Evolutionary conservation across 192 early-diverging fungal species (phyloP), one percentile per base, ranked within the genome.

Genomic region (Coemansia sp.): DNA sequence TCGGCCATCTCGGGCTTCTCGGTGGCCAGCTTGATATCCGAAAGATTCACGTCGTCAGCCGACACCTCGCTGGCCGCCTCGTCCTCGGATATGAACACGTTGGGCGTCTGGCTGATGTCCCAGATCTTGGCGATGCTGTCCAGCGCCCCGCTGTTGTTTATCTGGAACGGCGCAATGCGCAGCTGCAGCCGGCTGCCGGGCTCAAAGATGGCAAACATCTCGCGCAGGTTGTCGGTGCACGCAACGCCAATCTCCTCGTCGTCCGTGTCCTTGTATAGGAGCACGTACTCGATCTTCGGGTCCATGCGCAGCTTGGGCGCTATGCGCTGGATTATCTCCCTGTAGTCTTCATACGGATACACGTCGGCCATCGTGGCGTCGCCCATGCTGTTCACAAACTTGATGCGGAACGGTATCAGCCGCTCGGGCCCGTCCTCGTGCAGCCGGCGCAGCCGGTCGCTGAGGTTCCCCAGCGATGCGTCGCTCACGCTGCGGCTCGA

Each of bases 231-330:
- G 35, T 68, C 72, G 0, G 65, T 64, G 43, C 72, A 75, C 21
- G 61, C 72, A 8, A 75, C 66, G 28, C 65, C 72, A 30, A 75
- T 75, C n/a, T 75, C 72, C 61, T 75, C 65, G 23, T 61, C 54
- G 34, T 75, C 72, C 3, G 61, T 67, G 30, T 75, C 72, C 45
- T 23, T 75, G 47, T 68, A 75, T 50, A 75, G 59, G 5, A 75
- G 45, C 28, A 75, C 54, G 36, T 75, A 75, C 25, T 60, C 44
- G 5, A 61, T 46, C 17, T 46, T 47, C 1, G 41, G 34, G 5
- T 57, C 31, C 72, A 75, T 75, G 15, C 66, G 65, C 45, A 75
- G 58, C 47, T 75, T 75, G 19, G 52, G 65, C 0, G 66, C 57
- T 2, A 75, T 44, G 15, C 62, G 53, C 17, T 60, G 65, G 5